phyloP scores from a whole-genome alignment of 257 asterid genomes.

The Agastache rugosa region DNA sequence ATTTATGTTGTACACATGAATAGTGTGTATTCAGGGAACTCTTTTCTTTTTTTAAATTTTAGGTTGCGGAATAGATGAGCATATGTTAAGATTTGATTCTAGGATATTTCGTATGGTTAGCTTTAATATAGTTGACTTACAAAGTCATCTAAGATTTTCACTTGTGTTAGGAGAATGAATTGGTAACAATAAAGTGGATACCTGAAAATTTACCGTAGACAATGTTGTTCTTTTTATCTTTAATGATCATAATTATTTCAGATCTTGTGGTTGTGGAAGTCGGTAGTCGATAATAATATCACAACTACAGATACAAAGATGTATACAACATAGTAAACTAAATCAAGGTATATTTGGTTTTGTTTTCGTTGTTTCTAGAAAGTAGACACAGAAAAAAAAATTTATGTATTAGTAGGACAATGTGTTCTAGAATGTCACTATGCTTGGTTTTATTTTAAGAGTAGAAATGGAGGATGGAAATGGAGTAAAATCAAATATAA shows the following conservation, averaged over 20 bases:
- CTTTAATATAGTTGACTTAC: background rate
- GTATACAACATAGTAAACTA: background rate
- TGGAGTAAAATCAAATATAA: background rate
- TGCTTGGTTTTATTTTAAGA: background rate
- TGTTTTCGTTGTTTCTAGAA: background rate
- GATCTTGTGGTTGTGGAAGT: constrained; percentile 9
- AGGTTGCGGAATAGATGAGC: background rate
- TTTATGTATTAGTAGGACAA: background rate
- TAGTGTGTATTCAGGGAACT: background rate
- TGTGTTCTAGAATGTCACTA: background rate
- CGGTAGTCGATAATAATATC: background rate
- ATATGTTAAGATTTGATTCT: background rate
- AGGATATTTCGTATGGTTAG: background rate
- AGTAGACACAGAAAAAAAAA: background rate
- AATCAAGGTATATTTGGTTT: background rate
- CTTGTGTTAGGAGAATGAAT: background rate
- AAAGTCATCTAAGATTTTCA: background rate
- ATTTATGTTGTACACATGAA: background rate
- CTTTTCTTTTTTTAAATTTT: background rate
- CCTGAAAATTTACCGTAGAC: background rate
- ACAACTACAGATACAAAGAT: background rate
- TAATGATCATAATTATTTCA: background rate
- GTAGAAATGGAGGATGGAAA: background rate
- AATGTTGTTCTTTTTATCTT: background rate
- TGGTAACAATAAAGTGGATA: background rate